Percentiles rank a stretch among this genome's conserved stretches.
These are phyloP conservation scores for Phytophthora cactorum DNA, from an alignment of 352 stramenopile genomes.

Conservation along the genomic window DNA sequence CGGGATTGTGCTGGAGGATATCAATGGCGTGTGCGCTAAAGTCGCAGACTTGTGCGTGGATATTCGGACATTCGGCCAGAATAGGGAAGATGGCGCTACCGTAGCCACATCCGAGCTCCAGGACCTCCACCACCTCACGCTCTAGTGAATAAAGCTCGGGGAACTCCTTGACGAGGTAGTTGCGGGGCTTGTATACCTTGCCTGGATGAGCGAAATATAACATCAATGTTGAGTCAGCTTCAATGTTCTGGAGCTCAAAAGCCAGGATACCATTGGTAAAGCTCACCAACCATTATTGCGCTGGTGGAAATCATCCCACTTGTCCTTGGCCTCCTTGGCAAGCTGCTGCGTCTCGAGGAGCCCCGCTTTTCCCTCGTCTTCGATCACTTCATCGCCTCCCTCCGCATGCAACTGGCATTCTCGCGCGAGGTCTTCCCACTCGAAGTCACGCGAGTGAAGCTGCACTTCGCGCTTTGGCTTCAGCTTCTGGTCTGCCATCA, in stretches of 20 bases:
- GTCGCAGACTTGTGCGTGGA: conserved; percentile 80
- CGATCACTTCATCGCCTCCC: conserved; percentile 6
- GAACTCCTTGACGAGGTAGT: conserved; percentile 85
- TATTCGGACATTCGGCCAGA: conserved; percentile 62
- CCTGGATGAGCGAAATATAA: conserved; percentile 33
- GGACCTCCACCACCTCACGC: conserved; percentile 46
- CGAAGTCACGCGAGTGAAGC: conserved; percentile 81
- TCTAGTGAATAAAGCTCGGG: conserved; percentile 62
- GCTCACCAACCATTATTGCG: conserved; percentile 65
- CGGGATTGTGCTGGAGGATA: conserved; percentile 62
- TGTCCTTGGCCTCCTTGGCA: conserved; percentile 59
- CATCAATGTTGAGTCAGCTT: conserved; percentile 12
- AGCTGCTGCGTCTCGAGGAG: conserved; percentile 40
- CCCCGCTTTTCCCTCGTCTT: conserved; percentile 2
- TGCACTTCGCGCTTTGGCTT: conserved; percentile 44
- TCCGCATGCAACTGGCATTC: conserved; percentile 40
- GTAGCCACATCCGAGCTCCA: conserved; percentile 89
- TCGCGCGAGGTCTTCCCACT: conserved; percentile 71
- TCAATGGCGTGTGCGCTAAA: conserved; percentile 83
- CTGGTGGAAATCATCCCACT: conserved; percentile 82
- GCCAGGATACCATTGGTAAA: not conserved
- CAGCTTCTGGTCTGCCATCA: conserved; percentile 6
- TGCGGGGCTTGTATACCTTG: conserved; percentile 84
- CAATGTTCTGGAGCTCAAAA: not conserved
- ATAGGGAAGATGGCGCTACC: conserved; percentile 90